Percentiles rank a stretch among this genome's conserved stretches.
These are phyloP conservation scores for Candida ponderosae DNA, from an alignment of 805 yeast species.

Conservation along the genomic window DNA sequence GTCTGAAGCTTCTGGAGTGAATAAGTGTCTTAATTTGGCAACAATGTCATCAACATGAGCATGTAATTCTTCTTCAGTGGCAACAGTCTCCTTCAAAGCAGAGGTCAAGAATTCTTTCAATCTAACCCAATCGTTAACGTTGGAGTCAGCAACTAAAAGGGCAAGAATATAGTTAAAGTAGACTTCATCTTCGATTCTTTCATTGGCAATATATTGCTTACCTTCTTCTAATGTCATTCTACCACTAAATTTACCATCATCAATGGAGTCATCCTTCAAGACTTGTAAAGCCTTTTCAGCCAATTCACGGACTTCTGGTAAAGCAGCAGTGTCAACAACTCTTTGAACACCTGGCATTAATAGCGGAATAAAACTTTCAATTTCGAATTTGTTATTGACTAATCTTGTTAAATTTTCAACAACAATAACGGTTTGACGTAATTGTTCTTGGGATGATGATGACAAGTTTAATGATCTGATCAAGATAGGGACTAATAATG, in stretches of 20 bases:
- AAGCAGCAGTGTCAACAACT: conserved; percentile 82
- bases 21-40: conserved; percentile 41
- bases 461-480: conserved; percentile 78
- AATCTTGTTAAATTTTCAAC: conserved; percentile 92
- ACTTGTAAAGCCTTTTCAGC: conserved; percentile 83
- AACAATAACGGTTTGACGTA: conserved; percentile 94
- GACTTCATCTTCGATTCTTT: conserved; percentile 27
- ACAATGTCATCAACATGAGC: conserved; percentile 37
- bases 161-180: conserved; percentile 41
- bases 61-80: conserved; percentile 26
- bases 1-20: conserved; percentile 44
- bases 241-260: conserved; percentile 71
- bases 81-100: conserved; percentile 29
- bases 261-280: conserved; percentile 70
- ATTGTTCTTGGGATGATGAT: conserved; percentile 89
- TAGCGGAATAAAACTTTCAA: conserved; percentile 78
- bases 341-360: conserved; percentile 87
- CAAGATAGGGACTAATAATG: conserved; percentile 85
- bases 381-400: conserved; percentile 89
- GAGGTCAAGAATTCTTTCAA: conserved; percentile 45
- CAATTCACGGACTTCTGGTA: conserved; percentile 93
- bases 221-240: conserved; percentile 55
- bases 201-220: conserved; percentile 28
- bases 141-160: conserved; percentile 52
- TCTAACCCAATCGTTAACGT: conserved; percentile 68